Base-by-base conservation (phyloP, 805 yeast genomes). In the Metschnikowia similis region DNA sequence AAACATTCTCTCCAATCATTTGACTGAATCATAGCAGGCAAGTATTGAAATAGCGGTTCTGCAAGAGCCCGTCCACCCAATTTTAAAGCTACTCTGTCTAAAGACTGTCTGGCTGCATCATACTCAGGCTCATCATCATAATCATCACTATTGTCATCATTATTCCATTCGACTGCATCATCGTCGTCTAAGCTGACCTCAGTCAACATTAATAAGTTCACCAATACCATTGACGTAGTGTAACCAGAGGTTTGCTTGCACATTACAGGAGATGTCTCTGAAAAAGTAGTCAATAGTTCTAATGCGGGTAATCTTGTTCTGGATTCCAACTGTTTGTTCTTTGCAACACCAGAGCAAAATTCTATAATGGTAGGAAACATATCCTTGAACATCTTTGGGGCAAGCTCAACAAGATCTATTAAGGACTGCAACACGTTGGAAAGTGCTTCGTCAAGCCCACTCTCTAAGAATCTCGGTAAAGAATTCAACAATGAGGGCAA, bases 261-360 rank as follows among this genome's bases (percentile, higher is more conserved):
- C 99, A 94, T 94, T 46, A 83, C 84, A 35, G 99, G 98, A 8
- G 97, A 87, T 27, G 87, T 86, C 65, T 94, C 99, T 52, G 94
- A 82, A 64, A 94, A 94, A 0, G 96, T 87, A 6, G 96, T 88
- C 58, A 90, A 74, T 50, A 94, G 77, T 70, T 94, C 99, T 54
- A 94, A 72, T 4, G 97, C 94, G 0, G 94, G 85, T 60, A 89
- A 75, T 63, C 99, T 81, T 4, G 97, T 84, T 43, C 74, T 70
- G 17, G 89, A 77, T 28, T 89, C 97, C 57, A 90, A 71, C 17
- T 88, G 95, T 60, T 78, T 81, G 69, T 89, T 85, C 61, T 87
- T 89, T 46, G 89, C 80, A 31, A 94, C 92, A 13, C 83, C 80
- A n/a, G 89, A 79, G 60, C 94, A 83, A 61, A 94, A 94, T 54